phyloP scores from a whole-genome alignment of 73 alveolate genomes.

The Symbiodinium pilosum region DNA sequence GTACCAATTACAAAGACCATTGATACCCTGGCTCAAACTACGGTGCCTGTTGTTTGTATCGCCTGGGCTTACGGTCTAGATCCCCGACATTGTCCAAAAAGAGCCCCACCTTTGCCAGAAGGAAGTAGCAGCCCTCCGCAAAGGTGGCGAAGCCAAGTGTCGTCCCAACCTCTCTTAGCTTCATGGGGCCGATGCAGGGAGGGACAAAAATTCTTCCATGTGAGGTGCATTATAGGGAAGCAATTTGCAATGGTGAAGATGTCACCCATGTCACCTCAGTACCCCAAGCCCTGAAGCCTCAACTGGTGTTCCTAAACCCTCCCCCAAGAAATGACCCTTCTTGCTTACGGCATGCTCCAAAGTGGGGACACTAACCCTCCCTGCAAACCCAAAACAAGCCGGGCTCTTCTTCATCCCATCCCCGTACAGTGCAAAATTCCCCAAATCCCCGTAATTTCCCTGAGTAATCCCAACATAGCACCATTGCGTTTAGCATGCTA shows the following conservation, averaged over 20 bases:
- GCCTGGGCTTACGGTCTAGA: no score
- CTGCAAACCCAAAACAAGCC: no score
- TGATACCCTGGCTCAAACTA: no score
- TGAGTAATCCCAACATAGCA: no score
- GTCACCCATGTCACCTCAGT: not conserved
- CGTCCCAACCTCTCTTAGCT: not conserved
- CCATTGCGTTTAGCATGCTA: no score
- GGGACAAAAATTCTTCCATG: not conserved
- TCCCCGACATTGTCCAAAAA: no score
- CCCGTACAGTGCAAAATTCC: no score
- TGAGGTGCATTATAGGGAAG: not conserved
- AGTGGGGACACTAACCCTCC: no score
- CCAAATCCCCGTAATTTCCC: no score
- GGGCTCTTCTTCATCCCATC: no score
- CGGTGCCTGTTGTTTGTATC: no score
- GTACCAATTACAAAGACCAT: no score
- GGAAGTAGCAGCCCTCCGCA: not conserved
- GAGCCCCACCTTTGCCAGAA: not conserved
- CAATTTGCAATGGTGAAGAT: not conserved
- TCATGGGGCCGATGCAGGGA: not conserved
- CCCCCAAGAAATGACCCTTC: not conserved
- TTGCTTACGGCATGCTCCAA: not conserved
- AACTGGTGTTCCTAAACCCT: not conserved
- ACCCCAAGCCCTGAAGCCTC: not conserved
- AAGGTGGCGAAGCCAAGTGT: not conserved